Evolutionary conservation across 208 protist species (phyloP).

Genomic region (Perkinsela sp.): DNA sequence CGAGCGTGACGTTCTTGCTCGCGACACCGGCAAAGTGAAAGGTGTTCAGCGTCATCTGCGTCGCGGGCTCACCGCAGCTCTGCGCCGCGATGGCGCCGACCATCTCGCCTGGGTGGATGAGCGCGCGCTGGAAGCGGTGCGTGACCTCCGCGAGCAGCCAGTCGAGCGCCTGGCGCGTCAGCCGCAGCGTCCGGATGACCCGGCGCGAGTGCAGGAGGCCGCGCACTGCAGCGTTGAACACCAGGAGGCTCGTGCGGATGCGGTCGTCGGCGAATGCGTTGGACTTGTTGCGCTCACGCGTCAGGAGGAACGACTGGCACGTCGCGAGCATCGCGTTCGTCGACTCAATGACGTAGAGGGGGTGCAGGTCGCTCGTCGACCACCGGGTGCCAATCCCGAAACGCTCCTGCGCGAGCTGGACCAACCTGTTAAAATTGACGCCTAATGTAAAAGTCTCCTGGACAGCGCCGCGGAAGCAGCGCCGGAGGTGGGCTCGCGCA

Average conservation of each 20-base stretch:
- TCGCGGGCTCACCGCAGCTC: conserved; percentile 96
- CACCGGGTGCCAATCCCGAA: conserved; percentile 48
- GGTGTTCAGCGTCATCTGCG: conserved; percentile 99
- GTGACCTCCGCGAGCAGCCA: conserved; percentile 86
- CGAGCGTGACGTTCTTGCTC: conserved; percentile 97
- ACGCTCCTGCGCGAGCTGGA: conserved; percentile 75
- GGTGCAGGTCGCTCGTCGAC: conserved; percentile 60
- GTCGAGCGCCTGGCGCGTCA: conserved; percentile 77
- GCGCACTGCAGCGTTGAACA: conserved; percentile 79
- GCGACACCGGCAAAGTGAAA: conserved; percentile 99
- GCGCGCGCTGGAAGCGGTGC: conserved; percentile 62
- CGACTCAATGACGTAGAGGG: conserved; percentile 41
- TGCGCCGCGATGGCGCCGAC: conserved; percentile 94
- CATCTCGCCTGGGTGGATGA: conserved; percentile 85
- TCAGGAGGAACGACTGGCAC: conserved; percentile 39
- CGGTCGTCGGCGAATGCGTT: conserved; percentile 61
- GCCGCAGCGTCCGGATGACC: conserved; percentile 69
- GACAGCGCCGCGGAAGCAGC: not conserved
- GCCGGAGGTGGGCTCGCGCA: not conserved
- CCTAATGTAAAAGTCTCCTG: not conserved
- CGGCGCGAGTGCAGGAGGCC: conserved; percentile 68
- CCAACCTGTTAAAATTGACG: conserved; percentile 80
- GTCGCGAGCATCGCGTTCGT: conserved; percentile 33
- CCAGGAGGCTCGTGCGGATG: conserved; percentile 69
- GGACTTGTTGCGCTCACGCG: conserved; percentile 16